Evolutionary conservation across 768 basidiomycete genomes (phyloP).

Genomic region (Basidioascus undulatus): DNA sequence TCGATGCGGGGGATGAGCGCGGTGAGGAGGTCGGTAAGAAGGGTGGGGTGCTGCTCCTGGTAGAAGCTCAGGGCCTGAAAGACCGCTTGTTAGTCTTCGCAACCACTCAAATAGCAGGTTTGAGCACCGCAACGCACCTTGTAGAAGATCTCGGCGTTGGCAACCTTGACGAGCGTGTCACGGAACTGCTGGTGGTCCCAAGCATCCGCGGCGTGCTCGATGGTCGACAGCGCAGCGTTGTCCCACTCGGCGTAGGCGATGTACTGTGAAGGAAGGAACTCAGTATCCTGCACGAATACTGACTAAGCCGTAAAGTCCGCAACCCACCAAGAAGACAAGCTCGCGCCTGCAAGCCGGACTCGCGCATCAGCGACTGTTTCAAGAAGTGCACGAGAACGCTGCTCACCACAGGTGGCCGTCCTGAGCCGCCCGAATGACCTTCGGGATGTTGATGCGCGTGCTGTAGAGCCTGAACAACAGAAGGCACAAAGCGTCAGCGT

Average conservation of each 20-base stretch:
- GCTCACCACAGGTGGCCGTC: constrained; percentile 96
- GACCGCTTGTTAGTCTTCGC: not conserved
- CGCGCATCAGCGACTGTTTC: no score
- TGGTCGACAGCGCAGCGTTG: constrained; percentile 95
- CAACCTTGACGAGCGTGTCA: constrained; percentile 84
- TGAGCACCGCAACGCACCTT: constrained; percentile 23
- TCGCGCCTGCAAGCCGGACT: no score
- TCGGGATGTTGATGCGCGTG: constrained; percentile 91
- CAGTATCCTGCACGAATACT: no score
- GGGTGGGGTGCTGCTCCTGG: constrained; percentile 71
- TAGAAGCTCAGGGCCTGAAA: constrained; percentile 57
- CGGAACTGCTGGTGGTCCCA: constrained; percentile 99
- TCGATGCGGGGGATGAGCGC: constrained; percentile 86
- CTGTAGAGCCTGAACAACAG: no score
- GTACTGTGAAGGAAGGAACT: no score
- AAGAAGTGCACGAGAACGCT: no score
- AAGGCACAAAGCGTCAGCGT: no score
- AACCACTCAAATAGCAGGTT: not conserved
- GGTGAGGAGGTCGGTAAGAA: constrained; percentile 77
- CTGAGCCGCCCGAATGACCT: constrained; percentile 92
- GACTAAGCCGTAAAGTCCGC: no score
- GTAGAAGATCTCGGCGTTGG: constrained; percentile 97
- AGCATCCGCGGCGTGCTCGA: constrained; percentile 89
- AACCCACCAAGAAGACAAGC: constrained; percentile 84
- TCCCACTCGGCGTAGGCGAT: constrained; percentile 98